Base-by-base conservation (phyloP, 768 basidiomycete genomes). In the Podaxis pistillaris region DNA sequence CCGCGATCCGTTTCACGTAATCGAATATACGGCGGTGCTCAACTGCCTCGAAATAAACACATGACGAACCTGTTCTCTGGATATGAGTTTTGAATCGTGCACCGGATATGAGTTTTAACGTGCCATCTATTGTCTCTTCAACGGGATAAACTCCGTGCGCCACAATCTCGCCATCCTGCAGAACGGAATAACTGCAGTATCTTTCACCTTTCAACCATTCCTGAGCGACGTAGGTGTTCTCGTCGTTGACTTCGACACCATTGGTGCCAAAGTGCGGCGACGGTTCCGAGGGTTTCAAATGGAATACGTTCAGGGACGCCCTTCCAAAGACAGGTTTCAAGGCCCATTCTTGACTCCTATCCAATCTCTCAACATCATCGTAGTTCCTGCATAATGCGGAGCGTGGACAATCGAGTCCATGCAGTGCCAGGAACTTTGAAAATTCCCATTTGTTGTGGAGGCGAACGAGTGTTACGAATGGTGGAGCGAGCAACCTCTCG, bases 391-490 rank as follows among this genome's bases (percentile, higher is more conserved):
- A 68, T 12, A 68, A 58, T 8, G 28, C 26, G n/a, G 68, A 55
- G 15, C 54, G 38, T 19, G 67, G 67, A 15, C 52, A 44, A 28
- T 65, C 59, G 11, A 69, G 60, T 9, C 62, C 47, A n/a, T 62
- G 55, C 2, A 49, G 30, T 8, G 12, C 13, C 13, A 68, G 51
- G 53, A 66, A 66, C 52, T 55, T 63, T 30, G 63, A 58, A 41
- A 70, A 68, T 37, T 70, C 64, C 68, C 69, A 70, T 56, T 68
- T 70, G 62, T 58, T 68, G 37, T 70, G 69, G 30, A 70, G 62
- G 4, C 54, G 59, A 15, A 70, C 38, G 3, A 70, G 58, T 7
- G 59, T 64, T 50, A 63, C 57, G 59, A 68, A 67, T 26, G 63
- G 58, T 11, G 68, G 67, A 1, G 69, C 63, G 26, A 70, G 53